Conservation (phyloP, 768 basidiomycete genomes). For the Agaricus blazei region DNA sequence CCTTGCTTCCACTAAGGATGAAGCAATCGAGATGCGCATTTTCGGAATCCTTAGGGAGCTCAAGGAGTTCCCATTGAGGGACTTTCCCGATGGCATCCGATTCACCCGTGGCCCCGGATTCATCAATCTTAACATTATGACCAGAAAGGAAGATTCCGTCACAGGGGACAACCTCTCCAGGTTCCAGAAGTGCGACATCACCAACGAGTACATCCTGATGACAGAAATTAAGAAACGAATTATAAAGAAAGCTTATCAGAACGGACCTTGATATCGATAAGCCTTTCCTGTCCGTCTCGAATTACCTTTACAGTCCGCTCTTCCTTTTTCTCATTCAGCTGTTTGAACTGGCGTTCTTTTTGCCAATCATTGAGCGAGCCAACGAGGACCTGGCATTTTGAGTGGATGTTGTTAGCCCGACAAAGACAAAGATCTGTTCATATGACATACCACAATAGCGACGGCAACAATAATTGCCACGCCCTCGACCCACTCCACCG, state of each 20-base stretch:
- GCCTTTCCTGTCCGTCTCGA: conserved; percentile 60
- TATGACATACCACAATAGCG: conserved; percentile 61
- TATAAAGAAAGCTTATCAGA: background rate
- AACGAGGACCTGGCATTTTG: conserved; percentile 61
- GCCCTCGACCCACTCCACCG: conserved; percentile 97
- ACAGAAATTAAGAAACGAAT: conserved; percentile 9
- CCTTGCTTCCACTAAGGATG: conserved; percentile 86
- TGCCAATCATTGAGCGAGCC: conserved; percentile 98
- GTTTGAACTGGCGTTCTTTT: conserved; percentile 94
- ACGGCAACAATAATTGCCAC: conserved; percentile 79
- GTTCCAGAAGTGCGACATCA: conserved; percentile 87
- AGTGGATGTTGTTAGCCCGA: background rate
- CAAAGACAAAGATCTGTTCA: no score
- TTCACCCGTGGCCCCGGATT: conserved; percentile 95
- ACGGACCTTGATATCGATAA: conserved; percentile 77
- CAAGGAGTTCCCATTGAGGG: conserved; percentile 69
- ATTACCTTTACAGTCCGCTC: conserved; percentile 87
- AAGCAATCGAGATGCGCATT: conserved; percentile 82
- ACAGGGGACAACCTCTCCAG: conserved; percentile 94
- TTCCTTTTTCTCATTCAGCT: conserved; percentile 91
- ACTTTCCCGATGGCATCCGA: conserved; percentile 92
- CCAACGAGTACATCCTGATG: conserved; percentile 86
- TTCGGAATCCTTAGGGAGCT: conserved; percentile 29
- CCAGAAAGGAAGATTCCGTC: conserved; percentile 93
- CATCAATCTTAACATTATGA: conserved; percentile 93